Evolutionary conservation across 495 filamentous ascomycete species (phyloP).

Genomic region (Aspergillus saccharolyticus): DNA sequence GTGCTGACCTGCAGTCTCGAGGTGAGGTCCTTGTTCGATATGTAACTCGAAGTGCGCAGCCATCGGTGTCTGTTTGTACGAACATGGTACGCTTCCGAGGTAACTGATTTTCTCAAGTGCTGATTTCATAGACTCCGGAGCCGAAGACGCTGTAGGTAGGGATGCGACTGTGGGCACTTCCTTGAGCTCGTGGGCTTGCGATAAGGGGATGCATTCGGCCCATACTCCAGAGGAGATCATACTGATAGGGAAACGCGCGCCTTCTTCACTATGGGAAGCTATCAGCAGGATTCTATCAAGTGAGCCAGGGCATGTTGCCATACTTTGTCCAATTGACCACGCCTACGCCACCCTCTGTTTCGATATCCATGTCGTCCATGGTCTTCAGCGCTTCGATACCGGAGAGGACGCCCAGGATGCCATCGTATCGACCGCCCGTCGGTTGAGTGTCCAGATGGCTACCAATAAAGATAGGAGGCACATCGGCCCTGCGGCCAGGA

Average conservation of each 20-base stretch:
- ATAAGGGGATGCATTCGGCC: slow-evolving; percentile 60
- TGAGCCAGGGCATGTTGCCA: background rate
- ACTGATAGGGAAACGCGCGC: slow-evolving; percentile 72
- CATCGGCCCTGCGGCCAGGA: slow-evolving; percentile 49
- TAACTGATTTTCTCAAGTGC: slow-evolving; percentile 70
- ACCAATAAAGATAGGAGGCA: slow-evolving; percentile 63
- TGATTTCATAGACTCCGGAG: slow-evolving; percentile 58
- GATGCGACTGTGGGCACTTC: slow-evolving; percentile 48
- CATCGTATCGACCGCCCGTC: slow-evolving; percentile 67
- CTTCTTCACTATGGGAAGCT: slow-evolving; percentile 55
- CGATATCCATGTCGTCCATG: slow-evolving; percentile 62
- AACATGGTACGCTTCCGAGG: slow-evolving; percentile 53
- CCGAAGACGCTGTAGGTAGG: slow-evolving; percentile 37
- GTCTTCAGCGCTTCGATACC: slow-evolving; percentile 67
- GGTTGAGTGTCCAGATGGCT: slow-evolving; percentile 78
- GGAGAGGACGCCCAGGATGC: slow-evolving; percentile 68
- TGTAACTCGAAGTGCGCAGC: slow-evolving; percentile 81
- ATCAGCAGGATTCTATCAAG: slow-evolving; percentile 11
- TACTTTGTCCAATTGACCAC: slow-evolving; percentile 80
- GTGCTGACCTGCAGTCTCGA: slow-evolving; percentile 55
- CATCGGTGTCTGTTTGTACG: slow-evolving; percentile 59
- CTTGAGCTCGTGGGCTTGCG: slow-evolving; percentile 54
- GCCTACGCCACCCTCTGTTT: slow-evolving; percentile 66
- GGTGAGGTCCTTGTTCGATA: slow-evolving; percentile 74
- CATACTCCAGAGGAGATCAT: slow-evolving; percentile 77